A percentile compares a stretch with the other conserved stretches of the same genome.
Evolutionary conservation across 192 early-diverging fungal species (phyloP).

Genomic region (Umbelopsis isabellina): DNA sequence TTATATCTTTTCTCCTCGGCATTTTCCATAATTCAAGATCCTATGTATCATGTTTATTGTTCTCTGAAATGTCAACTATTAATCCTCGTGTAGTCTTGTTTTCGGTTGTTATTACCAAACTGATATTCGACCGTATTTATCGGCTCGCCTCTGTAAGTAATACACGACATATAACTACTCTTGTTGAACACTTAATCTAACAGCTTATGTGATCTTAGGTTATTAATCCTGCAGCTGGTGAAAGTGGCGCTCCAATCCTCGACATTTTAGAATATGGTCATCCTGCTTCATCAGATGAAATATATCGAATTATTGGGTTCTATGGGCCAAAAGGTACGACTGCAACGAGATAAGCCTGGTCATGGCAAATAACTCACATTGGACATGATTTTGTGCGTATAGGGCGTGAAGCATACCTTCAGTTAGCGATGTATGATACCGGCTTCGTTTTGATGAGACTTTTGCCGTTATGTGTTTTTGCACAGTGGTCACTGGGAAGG

Average conservation of each 20-base stretch:
- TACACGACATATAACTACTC: background rate
- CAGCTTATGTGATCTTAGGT: slow-evolving; percentile 14
- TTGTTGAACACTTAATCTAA: background rate
- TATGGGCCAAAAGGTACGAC: slow-evolving; percentile 30
- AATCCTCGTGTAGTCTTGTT: slow-evolving; percentile 25
- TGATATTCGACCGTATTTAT: slow-evolving; percentile 25
- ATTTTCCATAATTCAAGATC: too few relatives aligned
- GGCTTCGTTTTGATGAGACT: slow-evolving; percentile 30
- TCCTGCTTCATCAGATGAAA: slow-evolving; percentile 18
- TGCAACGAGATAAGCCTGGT: background rate
- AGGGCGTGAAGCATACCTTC: slow-evolving; percentile 11
- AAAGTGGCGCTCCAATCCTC: slow-evolving; percentile 19
- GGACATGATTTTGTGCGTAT: too few relatives aligned
- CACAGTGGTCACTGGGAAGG: slow-evolving; percentile 20
- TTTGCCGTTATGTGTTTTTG: slow-evolving; percentile 25
- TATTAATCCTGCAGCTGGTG: slow-evolving; percentile 29
- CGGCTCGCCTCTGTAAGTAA: slow-evolving; percentile 21
- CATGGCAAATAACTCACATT: too few relatives aligned
- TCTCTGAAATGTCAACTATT: background rate
- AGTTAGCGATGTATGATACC: slow-evolving; percentile 26
- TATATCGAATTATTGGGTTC: slow-evolving; percentile 19
- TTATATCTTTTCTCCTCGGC: too few relatives aligned
- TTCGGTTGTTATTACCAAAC: slow-evolving; percentile 22
- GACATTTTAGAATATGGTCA: slow-evolving; percentile 40
- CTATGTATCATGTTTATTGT: too few relatives aligned